Percentiles rank a stretch among this genome's conserved stretches.
These are phyloP conservation scores for Mucor piriformis DNA, from an alignment of 371 early-diverging fungal species.

Conservation along the genomic window DNA sequence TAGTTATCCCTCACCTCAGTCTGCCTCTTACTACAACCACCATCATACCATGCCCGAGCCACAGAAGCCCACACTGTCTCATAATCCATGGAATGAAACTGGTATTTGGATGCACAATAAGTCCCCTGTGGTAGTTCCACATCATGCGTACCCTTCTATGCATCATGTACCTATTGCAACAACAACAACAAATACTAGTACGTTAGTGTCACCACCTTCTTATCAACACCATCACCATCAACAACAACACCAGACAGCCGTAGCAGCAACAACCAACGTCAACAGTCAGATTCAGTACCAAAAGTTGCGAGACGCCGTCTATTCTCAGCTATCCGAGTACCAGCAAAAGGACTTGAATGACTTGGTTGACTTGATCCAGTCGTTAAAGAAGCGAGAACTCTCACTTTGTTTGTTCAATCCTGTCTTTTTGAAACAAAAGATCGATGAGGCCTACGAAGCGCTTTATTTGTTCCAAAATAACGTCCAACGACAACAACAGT, in stretches of 20 bases:
- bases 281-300: constrained; percentile 28
- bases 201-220: constrained; percentile 19
- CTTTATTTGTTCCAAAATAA: constrained; percentile 24
- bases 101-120: constrained; percentile 22
- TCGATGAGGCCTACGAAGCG: constrained; percentile 42
- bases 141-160: constrained; percentile 14
- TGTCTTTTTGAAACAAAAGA: constrained; percentile 38
- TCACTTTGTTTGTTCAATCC: constrained; percentile 51
- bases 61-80: neutral
- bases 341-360: constrained; percentile 30
- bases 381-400: constrained; percentile 43
- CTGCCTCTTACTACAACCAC: constrained; percentile 1
- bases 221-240: neutral
- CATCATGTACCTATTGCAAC: constrained; percentile 13
- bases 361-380: constrained; percentile 47
- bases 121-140: constrained; percentile 3
- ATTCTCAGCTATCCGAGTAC: constrained; percentile 13
- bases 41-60: neutral
- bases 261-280: neutral
- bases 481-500: too few species aligned
- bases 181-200: constrained; percentile 10
- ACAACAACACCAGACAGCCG: neutral
- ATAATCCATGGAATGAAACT: constrained; percentile 26
- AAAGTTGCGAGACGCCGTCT: constrained; percentile 37
- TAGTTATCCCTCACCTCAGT: neutral